Base-by-base conservation (phyloP, 106 monocot genomes). In the Dendrobium huoshanense region DNA sequence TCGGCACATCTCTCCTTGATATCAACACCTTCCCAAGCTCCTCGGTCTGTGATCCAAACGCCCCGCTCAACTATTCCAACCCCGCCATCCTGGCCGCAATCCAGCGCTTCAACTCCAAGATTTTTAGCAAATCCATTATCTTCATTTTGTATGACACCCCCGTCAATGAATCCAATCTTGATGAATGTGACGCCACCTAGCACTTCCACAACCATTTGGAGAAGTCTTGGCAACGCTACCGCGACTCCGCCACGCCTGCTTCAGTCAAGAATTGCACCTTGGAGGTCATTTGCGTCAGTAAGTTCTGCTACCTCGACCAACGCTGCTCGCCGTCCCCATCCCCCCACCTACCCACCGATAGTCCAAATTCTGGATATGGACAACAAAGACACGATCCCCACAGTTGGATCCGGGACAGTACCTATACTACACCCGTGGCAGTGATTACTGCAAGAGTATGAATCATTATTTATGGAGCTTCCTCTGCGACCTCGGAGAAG, bases 391-490 rank as follows among this genome's bases (percentile, higher is more conserved):
- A 88, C 83, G 25, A 90, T 97, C 25, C 94, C 97, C 6, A 81
- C 81, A 8, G 89, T 97, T 13, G 88, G 84, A 19, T 97, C 97
- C 11, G 97, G 89, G 89, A 41, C 81, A 80, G 75, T 97, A 94
- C 81, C 77, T 94, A 67, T 80, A 92, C 56, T 97, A 94, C 81
- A 85, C 56, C 20, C 90, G 87, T 7, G 94, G 94, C 6, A 94
- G 94, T 0, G 94, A 96, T 44, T 76, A 94, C 40, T 97, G 94
- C 85, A 97, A 97, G 84, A 88, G 88, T 79, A 97, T 97, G 96
- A 90, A 97, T 74, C 96, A 94, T 48, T 97, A 85, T 68, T 51
- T 97, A 13, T 97, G 96, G 96, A 92, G 96, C 78, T 90, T 97
- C 78, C 72, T 97, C 41, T 97, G 96, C 72, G 90, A 92, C 19